Evolutionary conservation across 805 yeast species (phyloP), one percentile per base, ranked within the genome.

Genomic region (Deakozyma indianensis): DNA sequence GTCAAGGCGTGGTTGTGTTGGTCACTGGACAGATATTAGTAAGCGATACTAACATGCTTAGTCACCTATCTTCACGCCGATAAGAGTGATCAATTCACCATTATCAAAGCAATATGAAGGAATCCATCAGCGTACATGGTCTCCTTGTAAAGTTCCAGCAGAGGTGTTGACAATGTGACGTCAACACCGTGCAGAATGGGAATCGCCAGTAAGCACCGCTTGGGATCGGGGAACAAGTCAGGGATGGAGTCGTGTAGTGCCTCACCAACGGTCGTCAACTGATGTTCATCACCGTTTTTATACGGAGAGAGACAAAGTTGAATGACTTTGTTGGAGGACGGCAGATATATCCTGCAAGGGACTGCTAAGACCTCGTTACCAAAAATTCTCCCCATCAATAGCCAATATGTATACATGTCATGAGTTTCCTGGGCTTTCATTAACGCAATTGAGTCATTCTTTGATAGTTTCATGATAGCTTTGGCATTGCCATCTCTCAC

Each of bases 401-500:
- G 11, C 62, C 66, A 60, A 41, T 55, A 66, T 21, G 24, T 41
- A 2, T 48, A 46, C 49, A 50, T 51, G 44, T 52, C 47, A 18
- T 50, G 50, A 18, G 56, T 43, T 3, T 59, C 57, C 5, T 56
- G 45, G 16, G 48, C 43, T 1, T 65, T 52, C 83, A 88, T 83
- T 42, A 86, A 65, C 1, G 56, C 56, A 22, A 66, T 61, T 0
- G 90, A 72, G 44, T 80, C 79, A 1, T 67, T 68, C 49, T 75
- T 78, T 3, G 92, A 74, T 45, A 90, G 63, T 22, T 70, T 69
- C 94, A 90, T 82, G n/a, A 90, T 74, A 1, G 77, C 71, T 49
- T 82, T 85, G 3, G 95, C 71, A n/a, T 76, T 73, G 0, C 95
- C 95, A 51, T 80, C 77, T 29, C 83, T 59, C 0, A 86, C 75